Conservation (phyloP, 805 yeast genomes). For the Sugiyamaella qingdaonensis region DNA sequence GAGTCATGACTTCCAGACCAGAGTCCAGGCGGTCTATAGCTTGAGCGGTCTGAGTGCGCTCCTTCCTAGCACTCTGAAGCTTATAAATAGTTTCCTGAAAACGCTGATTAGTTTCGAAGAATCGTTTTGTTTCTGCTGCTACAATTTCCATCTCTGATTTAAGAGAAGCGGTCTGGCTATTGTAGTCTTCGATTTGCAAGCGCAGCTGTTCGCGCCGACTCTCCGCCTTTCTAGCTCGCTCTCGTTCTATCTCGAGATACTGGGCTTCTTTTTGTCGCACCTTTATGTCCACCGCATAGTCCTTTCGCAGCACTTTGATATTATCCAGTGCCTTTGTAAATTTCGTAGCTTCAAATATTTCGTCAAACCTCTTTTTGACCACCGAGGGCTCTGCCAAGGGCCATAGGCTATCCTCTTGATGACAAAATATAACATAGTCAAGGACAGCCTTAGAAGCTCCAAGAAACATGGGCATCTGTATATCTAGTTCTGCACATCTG, state of each 20-base stretch:
- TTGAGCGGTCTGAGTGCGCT: slow-evolving; percentile 41
- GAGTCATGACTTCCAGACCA: slow-evolving; percentile 45
- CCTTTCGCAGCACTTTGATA: slow-evolving; percentile 71
- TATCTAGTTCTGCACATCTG: slow-evolving; percentile 78
- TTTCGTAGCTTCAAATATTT: slow-evolving; percentile 90
- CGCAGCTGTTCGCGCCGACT: slow-evolving; percentile 44
- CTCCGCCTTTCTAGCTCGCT: slow-evolving; percentile 59
- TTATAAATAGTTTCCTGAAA: slow-evolving; percentile 69
- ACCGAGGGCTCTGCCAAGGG: slow-evolving; percentile 83
- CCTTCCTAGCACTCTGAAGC: slow-evolving; percentile 52
- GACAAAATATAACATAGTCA: slow-evolving; percentile 93
- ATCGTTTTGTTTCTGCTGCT: slow-evolving; percentile 53
- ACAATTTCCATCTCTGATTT: slow-evolving; percentile 48
- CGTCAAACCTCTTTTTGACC: slow-evolving; percentile 90
- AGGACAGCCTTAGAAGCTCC: slow-evolving; percentile 87
- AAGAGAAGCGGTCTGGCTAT: slow-evolving; percentile 46
- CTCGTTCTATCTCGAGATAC: slow-evolving; percentile 68
- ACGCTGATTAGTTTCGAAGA: slow-evolving; percentile 75
- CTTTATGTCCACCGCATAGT: slow-evolving; percentile 69
- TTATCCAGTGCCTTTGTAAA: slow-evolving; percentile 86
- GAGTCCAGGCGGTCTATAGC: slow-evolving; percentile 50
- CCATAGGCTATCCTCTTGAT: slow-evolving; percentile 96
- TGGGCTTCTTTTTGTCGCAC: slow-evolving; percentile 73
- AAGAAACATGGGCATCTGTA: slow-evolving; percentile 70
- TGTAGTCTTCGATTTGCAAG: slow-evolving; percentile 42